A percentile compares a stretch with the other conserved stretches of the same genome.
Conservation (phyloP, 495 filamentous ascomycete genomes). For the Aspergillus funiculosus region DNA sequence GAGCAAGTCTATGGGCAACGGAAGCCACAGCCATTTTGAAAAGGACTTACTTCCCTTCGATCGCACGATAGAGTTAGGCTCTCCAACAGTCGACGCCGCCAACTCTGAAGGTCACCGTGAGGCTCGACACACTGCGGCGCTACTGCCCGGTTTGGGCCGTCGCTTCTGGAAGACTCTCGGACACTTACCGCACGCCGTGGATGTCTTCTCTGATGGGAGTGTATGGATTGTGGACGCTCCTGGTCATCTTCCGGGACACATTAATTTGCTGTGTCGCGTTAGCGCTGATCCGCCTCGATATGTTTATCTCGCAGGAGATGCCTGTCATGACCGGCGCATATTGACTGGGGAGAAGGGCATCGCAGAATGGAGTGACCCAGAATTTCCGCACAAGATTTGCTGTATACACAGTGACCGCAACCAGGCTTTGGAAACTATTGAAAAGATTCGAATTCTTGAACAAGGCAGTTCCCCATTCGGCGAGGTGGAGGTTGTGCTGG, state of each 20-base stretch:
- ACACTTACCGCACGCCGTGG: slow-evolving; percentile 29
- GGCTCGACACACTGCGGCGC: too few relatives aligned
- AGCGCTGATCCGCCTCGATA: slow-evolving; percentile 18
- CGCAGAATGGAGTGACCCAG: slow-evolving; percentile 35
- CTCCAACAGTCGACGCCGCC: not conserved
- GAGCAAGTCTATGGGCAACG: slow-evolving; percentile 16
- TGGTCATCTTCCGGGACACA: slow-evolving; percentile 44
- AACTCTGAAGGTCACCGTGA: too few relatives aligned
- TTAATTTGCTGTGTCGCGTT: slow-evolving; percentile 39
- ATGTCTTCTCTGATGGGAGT: slow-evolving; percentile 38
- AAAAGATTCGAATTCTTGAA: slow-evolving; percentile 26
- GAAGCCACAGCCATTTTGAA: slow-evolving; percentile 36
- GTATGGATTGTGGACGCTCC: slow-evolving; percentile 40
- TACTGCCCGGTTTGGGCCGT: too few relatives aligned
- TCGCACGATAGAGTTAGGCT: slow-evolving; percentile 31
- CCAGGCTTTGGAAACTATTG: slow-evolving; percentile 29
- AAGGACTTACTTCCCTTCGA: slow-evolving; percentile 27
- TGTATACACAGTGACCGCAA: slow-evolving; percentile 39
- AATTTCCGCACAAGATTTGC: slow-evolving; percentile 20
- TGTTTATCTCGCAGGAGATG: slow-evolving; percentile 44
- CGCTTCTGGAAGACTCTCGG: not conserved
- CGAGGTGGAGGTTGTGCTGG: slow-evolving; percentile 39
- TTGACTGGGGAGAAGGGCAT: slow-evolving; percentile 38
- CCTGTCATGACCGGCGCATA: slow-evolving; percentile 42
- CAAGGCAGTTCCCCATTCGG: not conserved